phyloP scores from a whole-genome alignment of 2,329 filamentous ascomycete genomes.

The Myotisia sp. region DNA sequence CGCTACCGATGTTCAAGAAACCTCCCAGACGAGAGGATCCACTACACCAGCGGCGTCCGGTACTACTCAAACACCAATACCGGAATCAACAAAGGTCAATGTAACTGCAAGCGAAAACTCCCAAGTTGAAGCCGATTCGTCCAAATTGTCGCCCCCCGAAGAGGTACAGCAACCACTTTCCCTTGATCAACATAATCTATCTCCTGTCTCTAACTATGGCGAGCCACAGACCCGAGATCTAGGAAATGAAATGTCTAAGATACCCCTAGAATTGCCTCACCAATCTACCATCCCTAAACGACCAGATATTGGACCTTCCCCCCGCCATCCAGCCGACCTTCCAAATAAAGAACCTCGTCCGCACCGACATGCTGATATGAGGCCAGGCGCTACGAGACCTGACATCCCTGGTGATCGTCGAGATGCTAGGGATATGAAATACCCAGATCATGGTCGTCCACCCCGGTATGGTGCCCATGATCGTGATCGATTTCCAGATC shows the following conservation, averaged over 20 bases:
- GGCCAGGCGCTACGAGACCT: slow-evolving; percentile 24
- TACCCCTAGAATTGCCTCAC: slow-evolving; percentile 18
- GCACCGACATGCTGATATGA: slow-evolving; percentile 21
- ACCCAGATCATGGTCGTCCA: slow-evolving; percentile 24
- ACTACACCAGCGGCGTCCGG: neutral
- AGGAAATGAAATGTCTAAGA: slow-evolving; percentile 2
- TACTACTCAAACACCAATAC: neutral
- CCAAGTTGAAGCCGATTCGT: too few species aligned
- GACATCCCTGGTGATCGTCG: slow-evolving; percentile 27
- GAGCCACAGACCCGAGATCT: slow-evolving; percentile 1
- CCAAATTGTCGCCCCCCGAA: too few species aligned
- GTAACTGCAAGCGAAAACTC: neutral
- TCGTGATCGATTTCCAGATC: slow-evolving; percentile 16
- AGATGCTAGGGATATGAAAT: slow-evolving; percentile 22
- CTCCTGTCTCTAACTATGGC: slow-evolving; percentile 1
- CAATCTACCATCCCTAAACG: slow-evolving; percentile 24
- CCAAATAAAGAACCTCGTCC: slow-evolving; percentile 23
- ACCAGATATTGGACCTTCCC: slow-evolving; percentile 20
- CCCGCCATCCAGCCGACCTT: slow-evolving; percentile 23
- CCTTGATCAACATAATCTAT: neutral
- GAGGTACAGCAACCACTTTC: neutral
- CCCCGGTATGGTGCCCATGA: slow-evolving; percentile 26
- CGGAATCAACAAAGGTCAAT: neutral
- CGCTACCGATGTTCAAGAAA: neutral
- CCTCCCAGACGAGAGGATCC: neutral